These are phyloP conservation scores for Penicillium sp. DNA, from an alignment of 2,329 filamentous ascomycete species.

Conservation along the genomic window DNA sequence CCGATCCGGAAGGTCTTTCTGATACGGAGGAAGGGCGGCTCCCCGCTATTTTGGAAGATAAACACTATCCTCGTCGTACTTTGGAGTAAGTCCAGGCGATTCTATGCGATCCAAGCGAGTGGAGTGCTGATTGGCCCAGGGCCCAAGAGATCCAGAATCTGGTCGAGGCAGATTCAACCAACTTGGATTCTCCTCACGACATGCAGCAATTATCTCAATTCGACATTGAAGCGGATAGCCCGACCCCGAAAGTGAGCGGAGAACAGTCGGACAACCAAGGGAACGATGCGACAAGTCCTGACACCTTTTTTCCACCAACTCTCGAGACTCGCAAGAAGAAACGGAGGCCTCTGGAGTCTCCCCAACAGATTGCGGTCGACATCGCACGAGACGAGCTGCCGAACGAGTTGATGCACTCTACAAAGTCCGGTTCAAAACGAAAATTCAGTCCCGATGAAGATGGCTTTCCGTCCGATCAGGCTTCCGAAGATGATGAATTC, in stretches of 20 bases:
- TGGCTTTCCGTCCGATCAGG: constrained; percentile 17
- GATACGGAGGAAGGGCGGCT: constrained; percentile 39
- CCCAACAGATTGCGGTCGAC: no score
- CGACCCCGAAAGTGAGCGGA: constrained; percentile 6
- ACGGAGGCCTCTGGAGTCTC: constrained; percentile 8
- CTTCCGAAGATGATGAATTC: constrained; percentile 29
- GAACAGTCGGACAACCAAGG: constrained; percentile 1
- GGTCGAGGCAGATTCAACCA: constrained; percentile 19
- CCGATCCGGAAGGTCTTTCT: constrained; percentile 13
- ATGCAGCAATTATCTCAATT: no score
- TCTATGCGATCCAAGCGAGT: neutral
- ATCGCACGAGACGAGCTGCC: no score
- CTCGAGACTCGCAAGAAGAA: constrained; percentile 32
- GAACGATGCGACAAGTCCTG: constrained; percentile 12
- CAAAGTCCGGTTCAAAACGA: constrained; percentile 50
- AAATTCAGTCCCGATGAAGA: constrained; percentile 53
- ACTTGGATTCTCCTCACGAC: constrained; percentile 24
- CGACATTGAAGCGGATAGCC: constrained; percentile 28
- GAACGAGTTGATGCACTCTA: constrained; percentile 15
- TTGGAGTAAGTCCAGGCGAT: constrained; percentile 44
- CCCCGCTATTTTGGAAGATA: constrained; percentile 56
- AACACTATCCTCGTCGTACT: constrained; percentile 52
- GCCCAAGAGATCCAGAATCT: constrained; percentile 34
- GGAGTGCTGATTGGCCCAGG: constrained; percentile 18
- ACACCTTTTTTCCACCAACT: constrained; percentile 24